These are phyloP conservation scores for Metschnikowia henanensis DNA, from an alignment of 805 yeast species.

Conservation along the genomic window DNA sequence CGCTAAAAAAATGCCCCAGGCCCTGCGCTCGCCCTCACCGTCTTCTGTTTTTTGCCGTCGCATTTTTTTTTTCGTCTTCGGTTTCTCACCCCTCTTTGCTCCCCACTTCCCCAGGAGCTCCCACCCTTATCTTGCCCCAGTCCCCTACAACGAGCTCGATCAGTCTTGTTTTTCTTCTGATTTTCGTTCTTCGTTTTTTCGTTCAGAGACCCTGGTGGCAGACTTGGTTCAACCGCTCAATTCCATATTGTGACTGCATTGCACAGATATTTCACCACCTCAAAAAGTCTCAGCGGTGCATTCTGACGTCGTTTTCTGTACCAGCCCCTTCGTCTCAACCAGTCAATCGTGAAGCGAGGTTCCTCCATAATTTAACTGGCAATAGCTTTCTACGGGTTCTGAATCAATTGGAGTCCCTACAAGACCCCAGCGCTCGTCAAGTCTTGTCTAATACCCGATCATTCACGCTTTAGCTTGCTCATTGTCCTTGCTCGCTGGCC, in stretches of 20 bases:
- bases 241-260: constrained; percentile 5
- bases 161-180: neutral
- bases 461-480: no score
- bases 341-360: no score
- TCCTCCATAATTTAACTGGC: no score
- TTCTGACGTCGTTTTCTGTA: no score
- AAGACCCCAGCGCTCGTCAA: neutral
- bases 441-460: no score
- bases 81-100: constrained; percentile 7
- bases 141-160: constrained; percentile 2
- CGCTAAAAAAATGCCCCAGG: constrained; percentile 2
- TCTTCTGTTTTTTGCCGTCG: constrained; percentile 4
- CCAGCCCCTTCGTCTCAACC: no score
- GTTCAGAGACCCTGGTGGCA: constrained; percentile 2
- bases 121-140: constrained; percentile 7
- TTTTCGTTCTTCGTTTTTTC: neutral
- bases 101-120: constrained; percentile 8
- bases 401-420: no score
- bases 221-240: constrained; percentile 1
- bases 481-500: no score
- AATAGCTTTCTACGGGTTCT: no score
- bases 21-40: constrained; percentile 5
- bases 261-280: constrained; percentile 1
- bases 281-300: neutral
- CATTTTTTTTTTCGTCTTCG: constrained; percentile 4